These are phyloP conservation scores for Avicennia marina DNA, from an alignment of 257 asterid genomes.

Conservation along the genomic window DNA sequence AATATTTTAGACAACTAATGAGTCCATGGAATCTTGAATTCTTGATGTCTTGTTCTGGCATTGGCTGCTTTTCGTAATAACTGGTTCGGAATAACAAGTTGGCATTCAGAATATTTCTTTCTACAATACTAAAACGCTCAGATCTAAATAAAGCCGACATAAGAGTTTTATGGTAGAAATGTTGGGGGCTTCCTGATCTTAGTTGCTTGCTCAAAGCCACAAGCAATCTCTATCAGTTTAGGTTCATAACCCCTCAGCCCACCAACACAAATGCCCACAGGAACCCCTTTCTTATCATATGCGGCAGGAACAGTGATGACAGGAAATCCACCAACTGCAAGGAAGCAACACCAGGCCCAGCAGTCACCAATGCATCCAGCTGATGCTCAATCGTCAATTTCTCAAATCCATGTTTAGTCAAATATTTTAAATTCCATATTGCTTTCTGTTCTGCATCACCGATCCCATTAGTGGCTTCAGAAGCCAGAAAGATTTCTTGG, in stretches of 20 bases:
- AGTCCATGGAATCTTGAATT: too few relatives aligned
- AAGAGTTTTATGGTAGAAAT: too few relatives aligned
- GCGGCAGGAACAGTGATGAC: slow-evolving; percentile 62
- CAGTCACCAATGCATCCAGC: slow-evolving; percentile 50
- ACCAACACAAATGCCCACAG: slow-evolving; percentile 58
- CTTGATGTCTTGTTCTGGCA: too few relatives aligned
- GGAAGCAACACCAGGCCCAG: slow-evolving; percentile 36
- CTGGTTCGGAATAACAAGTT: too few relatives aligned
- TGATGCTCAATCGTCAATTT: slow-evolving; percentile 41
- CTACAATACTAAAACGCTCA: too few relatives aligned
- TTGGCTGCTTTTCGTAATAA: too few relatives aligned
- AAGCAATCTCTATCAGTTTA: slow-evolving; percentile 48
- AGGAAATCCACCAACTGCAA: slow-evolving; percentile 67
- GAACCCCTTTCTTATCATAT: slow-evolving; percentile 52
- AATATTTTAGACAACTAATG: too few relatives aligned
- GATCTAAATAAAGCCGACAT: too few relatives aligned
- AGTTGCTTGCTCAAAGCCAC: slow-evolving; percentile 58
- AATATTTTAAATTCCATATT: slow-evolving; percentile 20
- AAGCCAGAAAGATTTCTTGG: slow-evolving; percentile 41
- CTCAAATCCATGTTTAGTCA: slow-evolving; percentile 47
- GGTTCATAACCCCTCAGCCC: slow-evolving; percentile 61
- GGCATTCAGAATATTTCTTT: too few relatives aligned
- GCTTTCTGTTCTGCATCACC: slow-evolving; percentile 40
- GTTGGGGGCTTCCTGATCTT: slow-evolving; percentile 6
- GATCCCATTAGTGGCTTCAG: slow-evolving; percentile 41